phyloP scores from a whole-genome alignment of 1,284 basidiomycete genomes.

The Pulveroboletus sp. region DNA sequence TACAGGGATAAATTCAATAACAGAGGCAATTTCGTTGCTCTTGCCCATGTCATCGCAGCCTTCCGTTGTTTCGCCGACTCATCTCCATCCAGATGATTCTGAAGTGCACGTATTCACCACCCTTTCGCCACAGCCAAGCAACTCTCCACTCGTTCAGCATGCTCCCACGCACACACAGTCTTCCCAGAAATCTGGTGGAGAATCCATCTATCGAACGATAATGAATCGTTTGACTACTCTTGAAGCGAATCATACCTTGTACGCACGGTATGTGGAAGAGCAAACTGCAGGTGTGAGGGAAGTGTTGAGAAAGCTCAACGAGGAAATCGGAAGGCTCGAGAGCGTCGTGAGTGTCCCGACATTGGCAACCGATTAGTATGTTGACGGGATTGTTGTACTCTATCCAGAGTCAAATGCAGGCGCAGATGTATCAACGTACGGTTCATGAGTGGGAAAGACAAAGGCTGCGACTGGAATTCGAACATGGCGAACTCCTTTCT shows the following conservation, averaged over 20 bases:
- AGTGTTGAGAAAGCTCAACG: slow-evolving; percentile 75
- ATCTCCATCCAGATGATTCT: slow-evolving; percentile 2
- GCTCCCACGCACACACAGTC: slow-evolving; percentile 11
- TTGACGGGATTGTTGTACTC: background rate
- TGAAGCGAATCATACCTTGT: slow-evolving; percentile 87
- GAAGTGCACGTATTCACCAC: slow-evolving; percentile 9
- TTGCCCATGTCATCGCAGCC: slow-evolving; percentile 11
- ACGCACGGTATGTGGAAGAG: slow-evolving; percentile 88
- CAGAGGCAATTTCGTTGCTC: slow-evolving; percentile 28
- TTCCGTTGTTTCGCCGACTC: background rate
- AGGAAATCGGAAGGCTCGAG: slow-evolving; percentile 78
- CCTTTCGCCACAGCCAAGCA: slow-evolving; percentile 7
- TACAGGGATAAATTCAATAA: slow-evolving; percentile 13
- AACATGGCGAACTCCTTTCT: slow-evolving; percentile 64
- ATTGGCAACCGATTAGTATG: background rate
- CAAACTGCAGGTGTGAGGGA: slow-evolving; percentile 80
- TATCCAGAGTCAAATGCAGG: slow-evolving; percentile 63
- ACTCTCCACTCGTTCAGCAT: slow-evolving; percentile 4
- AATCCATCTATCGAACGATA: slow-evolving; percentile 96
- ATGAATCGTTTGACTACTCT: slow-evolving; percentile 88
- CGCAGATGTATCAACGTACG: slow-evolving; percentile 63
- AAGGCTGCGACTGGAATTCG: slow-evolving; percentile 63
- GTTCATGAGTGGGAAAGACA: slow-evolving; percentile 73
- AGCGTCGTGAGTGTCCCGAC: slow-evolving; percentile 59
- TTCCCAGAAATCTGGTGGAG: slow-evolving; percentile 49